These are phyloP conservation scores for Phlebiopsis flavidoalba DNA, from an alignment of 768 basidiomycete genomes.

Conservation along the genomic window DNA sequence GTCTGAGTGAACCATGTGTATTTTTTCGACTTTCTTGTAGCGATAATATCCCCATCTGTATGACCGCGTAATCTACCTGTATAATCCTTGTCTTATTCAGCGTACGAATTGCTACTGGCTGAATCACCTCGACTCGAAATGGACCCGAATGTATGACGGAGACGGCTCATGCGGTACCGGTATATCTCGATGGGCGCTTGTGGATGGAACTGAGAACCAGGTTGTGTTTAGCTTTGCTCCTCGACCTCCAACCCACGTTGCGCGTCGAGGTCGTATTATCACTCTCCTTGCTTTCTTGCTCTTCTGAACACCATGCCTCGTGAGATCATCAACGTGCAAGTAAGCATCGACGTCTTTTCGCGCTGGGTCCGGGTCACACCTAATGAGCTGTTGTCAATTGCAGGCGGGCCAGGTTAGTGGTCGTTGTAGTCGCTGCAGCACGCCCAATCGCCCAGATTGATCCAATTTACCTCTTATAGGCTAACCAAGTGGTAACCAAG, in stretches of 20 bases:
- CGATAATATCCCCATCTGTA: background rate
- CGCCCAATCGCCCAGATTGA: background rate
- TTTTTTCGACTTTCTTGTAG: background rate
- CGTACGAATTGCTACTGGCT: background rate
- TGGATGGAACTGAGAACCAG: background rate
- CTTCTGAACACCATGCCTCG: constrained; percentile 46
- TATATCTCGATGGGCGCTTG: background rate
- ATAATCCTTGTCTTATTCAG: background rate
- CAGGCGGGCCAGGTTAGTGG: constrained; percentile 71
- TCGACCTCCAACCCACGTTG: background rate
- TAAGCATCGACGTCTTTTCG: constrained; percentile 7
- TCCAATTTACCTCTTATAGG: constrained; percentile 32
- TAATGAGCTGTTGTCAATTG: background rate
- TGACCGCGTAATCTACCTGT: background rate
- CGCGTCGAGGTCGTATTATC: background rate
- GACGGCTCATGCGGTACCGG: background rate
- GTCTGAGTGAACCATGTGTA: background rate
- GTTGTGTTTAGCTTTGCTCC: background rate
- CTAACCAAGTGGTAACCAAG: constrained; percentile 73
- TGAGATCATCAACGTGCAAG: constrained; percentile 84
- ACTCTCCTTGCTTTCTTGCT: background rate
- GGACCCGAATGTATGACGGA: background rate
- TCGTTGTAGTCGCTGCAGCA: constrained; percentile 6
- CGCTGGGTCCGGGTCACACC: background rate
- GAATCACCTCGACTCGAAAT: background rate